Base-by-base conservation (phyloP, 768 basidiomycete genomes). In the Porpolomopsis calyptriformis region DNA sequence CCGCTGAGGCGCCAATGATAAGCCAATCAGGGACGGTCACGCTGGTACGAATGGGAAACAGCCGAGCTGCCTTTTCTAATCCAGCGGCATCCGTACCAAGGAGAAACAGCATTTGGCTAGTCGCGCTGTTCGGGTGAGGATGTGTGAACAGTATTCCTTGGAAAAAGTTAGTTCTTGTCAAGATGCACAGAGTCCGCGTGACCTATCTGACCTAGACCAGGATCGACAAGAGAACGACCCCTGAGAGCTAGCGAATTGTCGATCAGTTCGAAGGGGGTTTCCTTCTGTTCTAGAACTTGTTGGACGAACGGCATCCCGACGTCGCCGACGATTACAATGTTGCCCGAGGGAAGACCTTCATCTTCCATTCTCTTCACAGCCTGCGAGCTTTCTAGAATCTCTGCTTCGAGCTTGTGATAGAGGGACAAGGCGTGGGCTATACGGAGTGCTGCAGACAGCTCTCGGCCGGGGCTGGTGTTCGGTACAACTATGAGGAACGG, bases 41-140 rank as follows among this genome's bases (percentile, higher is more conserved):
- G 3, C 88, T 88, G 2, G 90, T 94, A 16, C 91, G 77, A 20
- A 87, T 74, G 3, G 91, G 90, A 56, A 93, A 85, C n/a, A 91
- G 63, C 37, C 83, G 73, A 1, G 72, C 60, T 1, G 73, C 77
- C 44, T 79, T 68, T 60, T 93, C 91, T 3, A 89, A 65, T 2
- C 80, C 81, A 1, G 60, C 53, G 0, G 54, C 52, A 51, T 80
- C 77, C 3, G 74, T 73, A 12, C 76, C 78, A 11, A 80, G 64
- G 20, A 91, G 61, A 52, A 89, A 78, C 5, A 89, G 60, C 53
- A 57, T 67, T 48, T 46, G 50, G 41, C 27, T 51, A 18, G 61
- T 53, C n/a, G 58, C 27, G 25, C 57, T 50, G 20, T 50, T 46
- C 7, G 80, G 77, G 61, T 83, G 82, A 12, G 81, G 80, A 52